These are phyloP conservation scores for Chalara sp. DNA, from an alignment of 2,329 filamentous ascomycete species.

Conservation along the genomic window DNA sequence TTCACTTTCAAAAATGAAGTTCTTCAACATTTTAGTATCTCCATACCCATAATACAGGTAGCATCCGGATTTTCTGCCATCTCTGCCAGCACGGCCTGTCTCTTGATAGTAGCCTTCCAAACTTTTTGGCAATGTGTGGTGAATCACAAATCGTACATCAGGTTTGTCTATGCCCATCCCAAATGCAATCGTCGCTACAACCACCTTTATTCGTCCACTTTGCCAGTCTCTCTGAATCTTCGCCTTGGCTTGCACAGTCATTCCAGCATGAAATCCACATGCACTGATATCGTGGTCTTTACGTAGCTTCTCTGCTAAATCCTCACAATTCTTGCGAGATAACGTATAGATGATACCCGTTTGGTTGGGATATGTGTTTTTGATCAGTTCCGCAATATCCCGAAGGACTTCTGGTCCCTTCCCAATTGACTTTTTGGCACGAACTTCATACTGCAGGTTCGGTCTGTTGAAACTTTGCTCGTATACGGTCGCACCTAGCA, in stretches of 20 bases:
- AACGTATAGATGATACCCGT: conserved; percentile 93
- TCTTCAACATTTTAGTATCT: conserved; percentile 67
- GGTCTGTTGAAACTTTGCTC: conserved; percentile 95
- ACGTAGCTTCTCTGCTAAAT: conserved; percentile 63
- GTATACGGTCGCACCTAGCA: conserved; percentile 68
- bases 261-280: conserved; percentile 78
- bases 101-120: conserved; percentile 98
- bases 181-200: conserved; percentile 97
- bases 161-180: conserved; percentile 99
- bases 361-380: conserved; percentile 57
- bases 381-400: conserved; percentile 61
- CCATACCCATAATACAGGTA: conserved; percentile 82
- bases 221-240: conserved; percentile 80
- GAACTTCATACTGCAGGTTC: conserved; percentile 85
- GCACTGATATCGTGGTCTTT: conserved; percentile 61
- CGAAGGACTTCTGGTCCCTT: conserved; percentile 26
- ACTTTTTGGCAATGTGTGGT: conserved; percentile 88
- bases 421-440: conserved; percentile 38
- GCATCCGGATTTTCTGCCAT: conserved; percentile 81
- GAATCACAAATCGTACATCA: conserved; percentile 93
- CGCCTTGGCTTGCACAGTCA: conserved; percentile 62
- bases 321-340: conserved; percentile 76
- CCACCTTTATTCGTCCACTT: conserved; percentile 69
- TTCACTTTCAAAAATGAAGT: conserved; percentile 78
- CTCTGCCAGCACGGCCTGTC: conserved; percentile 87